Evolutionary conservation across 345 rosid species (phyloP), one percentile per base, ranked within the genome.

Genomic region (Laguncularia racemosa): DNA sequence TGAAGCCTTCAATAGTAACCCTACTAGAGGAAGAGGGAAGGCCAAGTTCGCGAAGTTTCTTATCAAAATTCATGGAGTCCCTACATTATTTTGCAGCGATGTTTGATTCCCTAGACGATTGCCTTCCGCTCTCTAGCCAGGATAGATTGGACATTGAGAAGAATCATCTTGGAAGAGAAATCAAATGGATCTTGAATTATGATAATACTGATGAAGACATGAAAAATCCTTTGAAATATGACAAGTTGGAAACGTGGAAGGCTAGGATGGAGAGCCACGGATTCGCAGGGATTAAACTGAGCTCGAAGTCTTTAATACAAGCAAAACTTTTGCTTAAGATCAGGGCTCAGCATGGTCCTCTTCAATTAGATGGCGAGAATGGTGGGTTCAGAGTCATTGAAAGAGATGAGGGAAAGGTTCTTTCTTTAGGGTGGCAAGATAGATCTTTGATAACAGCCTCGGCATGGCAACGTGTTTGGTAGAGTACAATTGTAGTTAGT

Each of bases 91-190:
- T 74, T 17, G 84, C 88, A 0, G 91, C 91, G 43, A 82, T 85
- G 84, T 85, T 82, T 12, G 91, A 82, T 70, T 85, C 91, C 0
- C 54, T 85, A 45, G 88, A 85, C 13, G 85, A 85, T 56, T 80
- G 79, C 33, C 76, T 85, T 1, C 88, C 88, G 0, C 44, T 63
- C 47, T 84, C 80, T 17, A 85, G 91, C 67, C 6, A 52, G 0
- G 79, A 85, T 53, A 65, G 91, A 44, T 53, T 78, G 17, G 61
- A 76, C 51, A 82, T 85, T 1, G 91, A 85, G 81, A 85, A 70
- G 79, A 80, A 78, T 56, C 78, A 72, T 46, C 71, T 85, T 0
- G 91, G 91, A 4, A 80, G 74, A 53, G 79, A 80, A 65, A 85
- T 85, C 59, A 85, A 85, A 53, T 51, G 33, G 54, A 59, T 76